Percentiles rank a stretch among this genome's conserved stretches.
phyloP scores from a whole-genome alignment of 495 filamentous ascomycete species.

The Amniculicola lignicola region DNA sequence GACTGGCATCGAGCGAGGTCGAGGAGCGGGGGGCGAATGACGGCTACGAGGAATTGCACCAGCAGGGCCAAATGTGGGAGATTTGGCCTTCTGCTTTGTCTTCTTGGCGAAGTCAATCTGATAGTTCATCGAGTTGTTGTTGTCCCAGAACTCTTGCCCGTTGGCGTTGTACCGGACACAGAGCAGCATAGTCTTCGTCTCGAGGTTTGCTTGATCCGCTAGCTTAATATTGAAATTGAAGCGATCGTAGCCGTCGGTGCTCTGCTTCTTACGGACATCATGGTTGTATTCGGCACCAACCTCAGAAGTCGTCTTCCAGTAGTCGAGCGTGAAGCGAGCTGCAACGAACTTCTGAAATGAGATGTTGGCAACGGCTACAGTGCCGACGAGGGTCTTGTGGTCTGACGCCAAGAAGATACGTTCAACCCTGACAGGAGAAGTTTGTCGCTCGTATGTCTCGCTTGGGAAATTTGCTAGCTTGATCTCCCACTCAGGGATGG shows the following conservation, averaged over 20 bases:
- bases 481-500: slow-evolving; percentile 79
- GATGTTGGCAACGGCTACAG: slow-evolving; percentile 79
- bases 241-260: slow-evolving; percentile 69
- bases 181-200: slow-evolving; percentile 83
- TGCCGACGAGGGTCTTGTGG: slow-evolving; percentile 78
- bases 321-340: slow-evolving; percentile 91
- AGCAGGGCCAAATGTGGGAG: slow-evolving; percentile 47
- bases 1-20: slow-evolving; percentile 61
- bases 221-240: slow-evolving; percentile 94
- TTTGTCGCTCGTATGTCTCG: slow-evolving; percentile 60
- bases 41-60: slow-evolving; percentile 77
- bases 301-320: slow-evolving; percentile 97
- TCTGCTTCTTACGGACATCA: slow-evolving; percentile 67
- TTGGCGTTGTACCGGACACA: slow-evolving; percentile 86
- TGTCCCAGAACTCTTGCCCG: slow-evolving; percentile 93
- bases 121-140: slow-evolving; percentile 80
- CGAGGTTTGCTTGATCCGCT: slow-evolving; percentile 83
- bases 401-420: slow-evolving; percentile 80
- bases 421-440: slow-evolving; percentile 71
- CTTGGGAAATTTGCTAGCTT: slow-evolving; percentile 74
- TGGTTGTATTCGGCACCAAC: slow-evolving; percentile 82
- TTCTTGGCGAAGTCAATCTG: slow-evolving; percentile 89
- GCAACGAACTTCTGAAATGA: slow-evolving; percentile 85
- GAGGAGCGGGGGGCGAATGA: slow-evolving; percentile 48
- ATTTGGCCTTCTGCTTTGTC: slow-evolving; percentile 53